Evolutionary conservation across 495 filamentous ascomycete species (phyloP), one percentile per base, ranked within the genome.

Genomic region (Viridothelium virens): DNA sequence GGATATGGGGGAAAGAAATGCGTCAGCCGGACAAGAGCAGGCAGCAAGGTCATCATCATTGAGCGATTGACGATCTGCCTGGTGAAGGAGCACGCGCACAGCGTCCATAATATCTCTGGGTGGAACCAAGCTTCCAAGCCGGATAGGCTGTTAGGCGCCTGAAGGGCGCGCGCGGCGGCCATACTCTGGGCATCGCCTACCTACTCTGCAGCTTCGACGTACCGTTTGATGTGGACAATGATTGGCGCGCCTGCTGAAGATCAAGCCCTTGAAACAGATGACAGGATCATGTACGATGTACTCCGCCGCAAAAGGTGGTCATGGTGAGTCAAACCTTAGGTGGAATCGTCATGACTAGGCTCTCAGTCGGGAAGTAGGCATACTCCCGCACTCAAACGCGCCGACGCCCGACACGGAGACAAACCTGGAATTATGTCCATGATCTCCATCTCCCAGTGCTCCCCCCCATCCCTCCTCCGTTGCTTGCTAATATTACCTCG

Each of bases 221-320:
- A 25, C 25, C 25, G 25, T 25, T 25, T 5, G 48, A 14, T 9
- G 48, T n/a, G n/a, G 48, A n/a, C 48, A 53, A 18, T n/a, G 48
- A 53, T 53, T 53, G 48, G 48, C 48, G 18, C 48, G 53, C 31
- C 36, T 9, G 53, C 6, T 10, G 53, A 7, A 7, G 53, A 31
- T 31, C 53, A 59, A 59, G 18, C 53, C 53, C 33, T 59, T 59
- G 53, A 34, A 59, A 59, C 25, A 59, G 53, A 59, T 59, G 53
- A 59, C 53, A 59, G 53, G 53, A 53, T 53, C 48, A 9, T 53
- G 48, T 59, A 36, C 53, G 11, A 9, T 53, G 48, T 59, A 36
- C 53, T 59, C 25, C 37, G 61, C 61, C 61, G 33, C 61, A 63
- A 63, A 37, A 63, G 37, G 61, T 31, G 61, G 61, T 63, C 34